Base-by-base conservation (phyloP, 169 alveolate genomes). In the Plasmodium coatneyi region DNA sequence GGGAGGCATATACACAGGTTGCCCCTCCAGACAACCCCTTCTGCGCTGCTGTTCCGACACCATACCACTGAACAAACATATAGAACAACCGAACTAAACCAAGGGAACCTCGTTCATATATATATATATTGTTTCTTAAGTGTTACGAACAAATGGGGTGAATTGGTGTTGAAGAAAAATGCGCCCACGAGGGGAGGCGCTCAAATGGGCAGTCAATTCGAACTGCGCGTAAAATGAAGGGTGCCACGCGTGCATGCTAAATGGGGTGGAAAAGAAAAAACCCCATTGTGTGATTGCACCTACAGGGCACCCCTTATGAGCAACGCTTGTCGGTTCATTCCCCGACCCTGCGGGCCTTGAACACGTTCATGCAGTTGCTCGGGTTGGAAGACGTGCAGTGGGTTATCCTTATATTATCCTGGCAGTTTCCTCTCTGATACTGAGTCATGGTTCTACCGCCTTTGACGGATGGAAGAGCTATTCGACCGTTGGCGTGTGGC, bases 311-410 rank as follows among this genome's bases (percentile, higher is more conserved):
- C n/a, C n/a, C n/a, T n/a, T n/a, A n/a, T n/a, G n/a, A n/a, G n/a
- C n/a, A n/a, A n/a, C n/a, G n/a, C n/a, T n/a, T n/a, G n/a, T n/a
- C n/a, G n/a, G n/a, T n/a, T n/a, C n/a, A n/a, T n/a, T 66, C 76
- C 5, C 76, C 76, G 3, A 2, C n/a, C 16, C 76, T 30, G 22
- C 54, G 39, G 34, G 52, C 39, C 71, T 74, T 43, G 56, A 82
- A 82, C 39, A 56, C 12, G 34, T 82, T 82, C 46, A 56, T 82
- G 39, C 91, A 82, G 22, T 25, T 82, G 3, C 60, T 6, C 2
- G n/a, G 41, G 46, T 25, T 36, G 1, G 80, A 34, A 9, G 91
- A 56, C 16, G 76, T 34, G 28, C 91, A 82, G n/a, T 54, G 39
- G 30, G 70, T 28, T 4, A 60, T 22, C 22, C 66, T 70, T 25